These are phyloP conservation scores for Amylocystis lapponica DNA, from an alignment of 768 basidiomycete genomes.

Conservation along the genomic window DNA sequence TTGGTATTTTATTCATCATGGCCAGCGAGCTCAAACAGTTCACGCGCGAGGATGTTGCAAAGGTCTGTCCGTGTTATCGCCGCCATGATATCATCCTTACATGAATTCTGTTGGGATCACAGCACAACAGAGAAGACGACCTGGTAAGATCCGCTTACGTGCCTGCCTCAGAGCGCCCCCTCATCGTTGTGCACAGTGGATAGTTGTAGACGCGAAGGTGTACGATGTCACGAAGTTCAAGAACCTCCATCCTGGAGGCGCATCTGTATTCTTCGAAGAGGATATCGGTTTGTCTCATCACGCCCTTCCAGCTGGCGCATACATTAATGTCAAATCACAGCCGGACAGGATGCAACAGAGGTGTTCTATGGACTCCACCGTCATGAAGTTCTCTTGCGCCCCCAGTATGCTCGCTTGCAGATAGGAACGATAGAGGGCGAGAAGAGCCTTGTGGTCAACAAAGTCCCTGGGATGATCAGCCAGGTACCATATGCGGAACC, in stretches of 20 bases:
- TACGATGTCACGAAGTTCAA: slow-evolving; percentile 80
- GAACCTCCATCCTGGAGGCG: slow-evolving; percentile 79
- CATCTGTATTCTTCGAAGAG: slow-evolving; percentile 66
- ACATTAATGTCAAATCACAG: slow-evolving; percentile 29
- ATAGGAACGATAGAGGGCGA: slow-evolving; percentile 71
- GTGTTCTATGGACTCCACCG: slow-evolving; percentile 88
- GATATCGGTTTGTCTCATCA: slow-evolving; percentile 58
- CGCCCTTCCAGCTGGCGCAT: neutral
- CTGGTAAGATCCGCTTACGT: slow-evolving; percentile 40
- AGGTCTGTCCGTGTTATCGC: slow-evolving; percentile 37
- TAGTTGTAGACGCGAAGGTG: slow-evolving; percentile 79
- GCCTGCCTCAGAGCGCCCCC: neutral
- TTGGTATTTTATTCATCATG: slow-evolving; percentile 10
- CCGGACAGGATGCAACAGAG: slow-evolving; percentile 84
- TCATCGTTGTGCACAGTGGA: slow-evolving; percentile 47
- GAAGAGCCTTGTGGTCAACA: slow-evolving; percentile 44
- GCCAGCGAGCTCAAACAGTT: slow-evolving; percentile 38
- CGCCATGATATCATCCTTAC: neutral
- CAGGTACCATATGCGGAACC: slow-evolving; percentile 87
- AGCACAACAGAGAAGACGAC: slow-evolving; percentile 79
- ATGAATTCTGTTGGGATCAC: neutral
- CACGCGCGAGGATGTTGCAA: slow-evolving; percentile 65
- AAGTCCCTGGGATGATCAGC: slow-evolving; percentile 53
- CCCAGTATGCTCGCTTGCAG: slow-evolving; percentile 67
- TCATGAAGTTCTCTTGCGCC: slow-evolving; percentile 71